phyloP scores from a whole-genome alignment of 1,284 basidiomycete genomes.

The Ganoderma boninense region DNA sequence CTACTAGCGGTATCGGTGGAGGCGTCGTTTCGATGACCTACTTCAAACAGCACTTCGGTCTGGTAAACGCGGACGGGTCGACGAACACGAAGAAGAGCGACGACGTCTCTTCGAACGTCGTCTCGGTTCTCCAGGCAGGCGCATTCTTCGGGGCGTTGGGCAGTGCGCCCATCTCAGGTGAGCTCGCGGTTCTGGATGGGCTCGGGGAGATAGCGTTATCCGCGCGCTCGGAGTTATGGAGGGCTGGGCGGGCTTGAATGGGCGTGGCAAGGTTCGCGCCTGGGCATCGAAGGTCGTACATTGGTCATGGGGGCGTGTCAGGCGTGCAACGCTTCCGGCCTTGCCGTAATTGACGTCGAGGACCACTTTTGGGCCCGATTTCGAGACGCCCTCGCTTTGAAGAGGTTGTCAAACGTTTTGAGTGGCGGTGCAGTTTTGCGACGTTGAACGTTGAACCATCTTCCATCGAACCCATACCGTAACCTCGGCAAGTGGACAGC shows the following conservation, averaged over 20 bases:
- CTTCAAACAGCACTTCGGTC: constrained; percentile 68
- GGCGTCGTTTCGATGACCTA: constrained; percentile 69
- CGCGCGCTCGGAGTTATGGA: neutral
- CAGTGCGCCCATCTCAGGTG: constrained; percentile 70
- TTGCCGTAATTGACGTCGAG: neutral
- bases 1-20: constrained; percentile 59
- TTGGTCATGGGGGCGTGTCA: neutral
- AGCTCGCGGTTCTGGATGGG: neutral
- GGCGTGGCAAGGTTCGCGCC: neutral
- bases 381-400: neutral
- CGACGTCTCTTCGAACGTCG: constrained; percentile 67
- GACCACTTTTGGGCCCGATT: neutral
- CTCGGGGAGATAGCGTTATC: neutral
- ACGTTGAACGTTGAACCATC: neutral
- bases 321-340: neutral
- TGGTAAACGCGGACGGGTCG: constrained; percentile 49
- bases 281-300: neutral
- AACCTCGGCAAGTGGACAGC: no score
- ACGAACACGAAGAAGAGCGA: constrained; percentile 45
- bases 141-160: constrained; percentile 82
- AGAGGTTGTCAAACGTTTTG: neutral
- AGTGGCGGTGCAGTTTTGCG: neutral
- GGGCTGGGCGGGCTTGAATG: constrained; percentile 20
- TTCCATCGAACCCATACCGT: no score
- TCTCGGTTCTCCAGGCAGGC: constrained; percentile 82